Conservation (phyloP, 306 rosid species). For the Citrullus amarus region DNA sequence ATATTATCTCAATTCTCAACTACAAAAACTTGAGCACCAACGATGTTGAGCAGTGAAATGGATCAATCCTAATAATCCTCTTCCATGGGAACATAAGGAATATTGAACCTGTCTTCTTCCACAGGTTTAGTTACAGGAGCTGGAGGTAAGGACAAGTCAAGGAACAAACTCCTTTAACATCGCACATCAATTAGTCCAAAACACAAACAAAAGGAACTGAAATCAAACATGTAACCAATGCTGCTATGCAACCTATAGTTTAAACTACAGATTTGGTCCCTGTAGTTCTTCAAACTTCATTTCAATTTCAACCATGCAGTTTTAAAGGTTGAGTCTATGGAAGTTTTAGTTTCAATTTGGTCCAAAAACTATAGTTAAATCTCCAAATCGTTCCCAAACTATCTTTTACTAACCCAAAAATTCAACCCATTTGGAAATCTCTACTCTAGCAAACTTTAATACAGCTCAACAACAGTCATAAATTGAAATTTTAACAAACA, state of each 20-base stretch:
- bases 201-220: not conserved
- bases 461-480: not conserved
- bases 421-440: not conserved
- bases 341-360: not conserved
- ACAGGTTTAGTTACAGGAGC: constrained; percentile 50
- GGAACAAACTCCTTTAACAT: constrained; percentile 15
- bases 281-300: not conserved
- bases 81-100: constrained; percentile 96
- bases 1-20: not conserved
- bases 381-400: not conserved
- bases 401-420: not conserved
- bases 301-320: not conserved
- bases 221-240: not conserved
- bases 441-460: not conserved
- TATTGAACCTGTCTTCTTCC: constrained; percentile 72
- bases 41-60: not conserved
- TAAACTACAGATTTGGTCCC: no score
- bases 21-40: constrained; percentile 2
- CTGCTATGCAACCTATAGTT: not conserved
- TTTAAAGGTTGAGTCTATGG: not conserved
- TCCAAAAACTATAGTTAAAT: not conserved
- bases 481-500: not conserved
- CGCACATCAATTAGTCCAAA: not conserved
- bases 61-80: constrained; percentile 27
- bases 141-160: constrained; percentile 30